Base-by-base conservation (phyloP, 305 asterid species). In the Fraxinus latifolia region DNA sequence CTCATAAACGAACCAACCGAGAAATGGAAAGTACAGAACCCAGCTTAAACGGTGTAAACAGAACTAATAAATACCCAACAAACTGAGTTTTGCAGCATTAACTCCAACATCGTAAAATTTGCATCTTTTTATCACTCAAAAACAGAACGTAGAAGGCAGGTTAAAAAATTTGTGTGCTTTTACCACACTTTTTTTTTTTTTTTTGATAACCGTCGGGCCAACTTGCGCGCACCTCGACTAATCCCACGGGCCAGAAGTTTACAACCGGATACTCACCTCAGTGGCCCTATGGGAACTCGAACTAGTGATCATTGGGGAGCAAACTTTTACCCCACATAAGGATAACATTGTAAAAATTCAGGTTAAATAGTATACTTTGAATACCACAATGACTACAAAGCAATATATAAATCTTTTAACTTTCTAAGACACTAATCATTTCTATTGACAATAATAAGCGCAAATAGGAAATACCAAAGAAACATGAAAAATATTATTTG, bases 311-410 rank as follows among this genome's bases (percentile, higher is more conserved):
- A 31, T 31, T 31, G 5, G 34, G 34, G 34, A 31, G 34, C 34
- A 31, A 31, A 31, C 34, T 2, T 29, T 29, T 29, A 29, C 32
- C 77, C 23, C 72, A 2, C 58, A 12, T 37, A 75, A 23, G 31
- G 33, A 76, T 44, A 79, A 21, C 65, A 65, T 29, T 11, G 37
- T 42, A 50, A 14, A 73, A 60, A 34, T 33, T 73, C 81, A 17
- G 62, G 62, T 77, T 53, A 84, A 79, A 75, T 47, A 47, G 79
- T n/a, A 42, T 21, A 79, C 82, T 44, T 68, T 34, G 62, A 62
- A 42, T 19, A 67, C 75, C 23, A 34, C 76, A 73, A 65, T 74
- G 44, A 27, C 60, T 68, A 39, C n/a, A 76, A 67, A 21, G 62
- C 11, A 77, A 67, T 11, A 8, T 55, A 15, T 62, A 53, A 21